Conservation (phyloP, 345 rosid species). For the Gossypium thurberi region DNA sequence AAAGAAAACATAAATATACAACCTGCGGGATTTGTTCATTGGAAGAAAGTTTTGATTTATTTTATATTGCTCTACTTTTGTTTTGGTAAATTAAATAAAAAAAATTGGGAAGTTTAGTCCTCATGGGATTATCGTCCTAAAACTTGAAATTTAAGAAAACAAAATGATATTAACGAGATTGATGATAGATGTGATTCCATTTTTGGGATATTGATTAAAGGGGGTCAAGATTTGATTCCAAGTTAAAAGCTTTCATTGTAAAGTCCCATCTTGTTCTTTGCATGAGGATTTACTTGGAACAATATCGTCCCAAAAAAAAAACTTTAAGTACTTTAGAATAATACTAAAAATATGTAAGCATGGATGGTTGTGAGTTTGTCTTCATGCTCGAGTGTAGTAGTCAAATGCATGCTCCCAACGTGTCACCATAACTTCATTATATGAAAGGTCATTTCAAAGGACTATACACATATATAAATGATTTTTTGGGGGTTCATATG, state of each 20-base stretch:
- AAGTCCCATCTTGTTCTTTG: conserved; percentile 15
- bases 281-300: not conserved
- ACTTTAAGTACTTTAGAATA: too few relatives aligned
- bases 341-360: not conserved
- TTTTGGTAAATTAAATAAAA: not conserved
- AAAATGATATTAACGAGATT: not conserved
- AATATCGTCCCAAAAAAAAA: conserved; percentile 8
- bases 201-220: not conserved
- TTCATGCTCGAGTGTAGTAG: not conserved
- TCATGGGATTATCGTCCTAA: too few relatives aligned
- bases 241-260: not conserved
- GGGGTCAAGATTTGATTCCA: conserved; percentile 6
- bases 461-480: conserved; percentile 8
- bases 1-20: not conserved
- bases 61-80: not conserved
- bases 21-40: not conserved
- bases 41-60: not conserved
- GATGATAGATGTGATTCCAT: not conserved
- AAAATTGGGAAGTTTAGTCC: too few relatives aligned
- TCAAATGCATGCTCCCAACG: conserved; percentile 29
- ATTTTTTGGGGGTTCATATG: not conserved
- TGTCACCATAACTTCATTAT: conserved; percentile 18
- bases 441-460: conserved; percentile 50
- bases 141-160: too few relatives aligned
- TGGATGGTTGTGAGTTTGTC: conserved; percentile 21